A percentile compares a stretch with the other conserved stretches of the same genome.
phyloP scores from a whole-genome alignment of 2,329 filamentous ascomycete genomes.

The Rhynchosporium secalis region DNA sequence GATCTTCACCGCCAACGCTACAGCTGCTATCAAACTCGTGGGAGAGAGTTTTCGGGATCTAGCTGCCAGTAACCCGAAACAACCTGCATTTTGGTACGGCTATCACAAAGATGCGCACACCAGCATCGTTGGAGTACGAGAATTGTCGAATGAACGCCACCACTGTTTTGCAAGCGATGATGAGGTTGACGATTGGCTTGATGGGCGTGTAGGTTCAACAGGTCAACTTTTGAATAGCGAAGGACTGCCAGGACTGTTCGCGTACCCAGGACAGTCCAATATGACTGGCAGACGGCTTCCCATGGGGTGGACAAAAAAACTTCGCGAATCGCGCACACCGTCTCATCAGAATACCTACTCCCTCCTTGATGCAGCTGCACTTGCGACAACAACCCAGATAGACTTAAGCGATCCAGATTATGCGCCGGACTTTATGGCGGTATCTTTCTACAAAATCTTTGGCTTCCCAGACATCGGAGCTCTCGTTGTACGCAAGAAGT shows the following conservation, averaged over 20 bases:
- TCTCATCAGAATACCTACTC: conserved; percentile 53
- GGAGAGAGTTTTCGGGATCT: conserved; percentile 71
- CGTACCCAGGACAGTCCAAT: conserved; percentile 63
- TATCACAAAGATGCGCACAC: conserved; percentile 88
- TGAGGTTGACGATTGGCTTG: conserved; percentile 66
- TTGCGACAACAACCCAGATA: conserved; percentile 73
- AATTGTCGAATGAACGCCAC: conserved; percentile 63
- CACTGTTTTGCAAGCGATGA: conserved; percentile 61
- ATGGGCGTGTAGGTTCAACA: conserved; percentile 23
- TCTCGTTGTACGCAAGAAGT: conserved; percentile 73
- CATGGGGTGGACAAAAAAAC: conserved; percentile 60
- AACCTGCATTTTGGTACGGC: conserved; percentile 71
- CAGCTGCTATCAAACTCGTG: conserved; percentile 83
- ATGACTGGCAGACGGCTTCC: conserved; percentile 66
- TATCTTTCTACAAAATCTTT: conserved; percentile 96
- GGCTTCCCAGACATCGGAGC: conserved; percentile 90
- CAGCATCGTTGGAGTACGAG: conserved; percentile 78
- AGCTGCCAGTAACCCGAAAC: conserved; percentile 58
- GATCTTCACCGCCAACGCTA: conserved; percentile 91
- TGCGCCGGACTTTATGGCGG: conserved; percentile 78
- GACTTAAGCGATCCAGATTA: conserved; percentile 61
- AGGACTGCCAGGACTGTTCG: conserved; percentile 56
- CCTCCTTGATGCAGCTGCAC: conserved; percentile 81
- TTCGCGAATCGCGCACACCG: conserved; percentile 43
- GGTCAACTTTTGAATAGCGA: conserved; percentile 35